Conservation (phyloP, 768 basidiomycete species). For the Russula vinacea region DNA sequence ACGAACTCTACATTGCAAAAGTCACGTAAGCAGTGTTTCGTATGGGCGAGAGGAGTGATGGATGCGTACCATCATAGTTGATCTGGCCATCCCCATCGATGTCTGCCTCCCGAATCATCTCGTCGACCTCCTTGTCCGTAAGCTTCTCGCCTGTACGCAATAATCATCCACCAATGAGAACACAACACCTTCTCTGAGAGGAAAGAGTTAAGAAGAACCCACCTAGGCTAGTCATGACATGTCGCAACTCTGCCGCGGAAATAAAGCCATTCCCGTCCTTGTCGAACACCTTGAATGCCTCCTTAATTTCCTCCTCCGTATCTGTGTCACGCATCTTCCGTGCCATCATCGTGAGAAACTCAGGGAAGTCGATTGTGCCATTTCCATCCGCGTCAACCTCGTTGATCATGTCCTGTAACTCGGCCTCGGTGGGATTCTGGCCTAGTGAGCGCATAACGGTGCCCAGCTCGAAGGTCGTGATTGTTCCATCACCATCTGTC, state of each 20-base stretch:
- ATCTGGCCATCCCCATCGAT: constrained; percentile 93
- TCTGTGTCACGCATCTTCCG: constrained; percentile 91
- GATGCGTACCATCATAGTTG: constrained; percentile 68
- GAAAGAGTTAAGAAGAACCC: constrained; percentile 28
- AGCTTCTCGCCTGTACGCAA: constrained; percentile 70
- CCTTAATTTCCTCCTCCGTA: constrained; percentile 90
- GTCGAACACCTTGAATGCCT: constrained; percentile 97
- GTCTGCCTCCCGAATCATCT: constrained; percentile 97
- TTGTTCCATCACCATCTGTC: constrained; percentile 87
- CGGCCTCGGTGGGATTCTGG: constrained; percentile 89
- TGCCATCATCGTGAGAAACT: constrained; percentile 83
- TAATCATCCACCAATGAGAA: constrained; percentile 9
- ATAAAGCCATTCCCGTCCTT: constrained; percentile 94
- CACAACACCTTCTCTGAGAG: neutral
- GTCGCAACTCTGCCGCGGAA: constrained; percentile 77
- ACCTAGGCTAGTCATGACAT: constrained; percentile 92
- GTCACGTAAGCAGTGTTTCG: constrained; percentile 15
- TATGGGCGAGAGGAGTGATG: neutral
- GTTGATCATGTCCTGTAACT: constrained; percentile 94
- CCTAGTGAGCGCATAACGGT: constrained; percentile 92
- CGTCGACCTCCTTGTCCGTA: constrained; percentile 82
- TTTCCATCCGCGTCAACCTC: constrained; percentile 89
- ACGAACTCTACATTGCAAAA: constrained; percentile 58
- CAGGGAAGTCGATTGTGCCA: constrained; percentile 78
- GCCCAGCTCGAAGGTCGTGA: constrained; percentile 86